These are phyloP conservation scores for Neurospora sp. DNA, from an alignment of 495 filamentous ascomycete species.

Conservation along the genomic window DNA sequence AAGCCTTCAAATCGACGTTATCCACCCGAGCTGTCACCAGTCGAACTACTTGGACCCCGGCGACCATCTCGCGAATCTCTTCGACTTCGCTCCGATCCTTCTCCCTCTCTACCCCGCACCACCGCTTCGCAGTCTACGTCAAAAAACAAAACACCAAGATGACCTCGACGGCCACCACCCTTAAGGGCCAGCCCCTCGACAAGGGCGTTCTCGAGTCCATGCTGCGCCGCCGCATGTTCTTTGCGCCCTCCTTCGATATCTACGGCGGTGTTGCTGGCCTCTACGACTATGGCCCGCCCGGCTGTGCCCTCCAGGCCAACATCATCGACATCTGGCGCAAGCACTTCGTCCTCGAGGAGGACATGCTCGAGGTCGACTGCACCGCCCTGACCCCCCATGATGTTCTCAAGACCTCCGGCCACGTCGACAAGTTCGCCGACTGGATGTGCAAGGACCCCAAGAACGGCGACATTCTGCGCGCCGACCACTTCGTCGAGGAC, in stretches of 20 bases:
- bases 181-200: slow-evolving; percentile 83
- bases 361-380: slow-evolving; percentile 86
- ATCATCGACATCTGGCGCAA: slow-evolving; percentile 89
- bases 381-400: slow-evolving; percentile 78
- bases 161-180: slow-evolving; percentile 54
- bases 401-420: slow-evolving; percentile 90
- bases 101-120: slow-evolving; percentile 11
- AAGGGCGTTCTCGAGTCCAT: slow-evolving; percentile 69
- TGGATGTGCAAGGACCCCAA: slow-evolving; percentile 99
- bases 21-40: slow-evolving; percentile 1
- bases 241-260: slow-evolving; percentile 89
- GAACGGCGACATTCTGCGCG: slow-evolving; percentile 90
- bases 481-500: slow-evolving; percentile 93
- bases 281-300: slow-evolving; percentile 78
- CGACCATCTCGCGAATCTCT: slow-evolving; percentile 5
- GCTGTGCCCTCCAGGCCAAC: slow-evolving; percentile 70
- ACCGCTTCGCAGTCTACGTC: slow-evolving; percentile 1
- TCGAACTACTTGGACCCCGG: neutral
- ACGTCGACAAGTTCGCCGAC: slow-evolving; percentile 96
- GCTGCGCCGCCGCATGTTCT: slow-evolving; percentile 81
- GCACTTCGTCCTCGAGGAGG: slow-evolving; percentile 78
- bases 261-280: slow-evolving; percentile 82
- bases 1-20: slow-evolving; percentile 10
- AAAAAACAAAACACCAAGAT: slow-evolving; percentile 33
- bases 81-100: slow-evolving; percentile 8